phyloP scores from a whole-genome alignment of 768 basidiomycete species.

The Pulveroboletus ravenelii region DNA sequence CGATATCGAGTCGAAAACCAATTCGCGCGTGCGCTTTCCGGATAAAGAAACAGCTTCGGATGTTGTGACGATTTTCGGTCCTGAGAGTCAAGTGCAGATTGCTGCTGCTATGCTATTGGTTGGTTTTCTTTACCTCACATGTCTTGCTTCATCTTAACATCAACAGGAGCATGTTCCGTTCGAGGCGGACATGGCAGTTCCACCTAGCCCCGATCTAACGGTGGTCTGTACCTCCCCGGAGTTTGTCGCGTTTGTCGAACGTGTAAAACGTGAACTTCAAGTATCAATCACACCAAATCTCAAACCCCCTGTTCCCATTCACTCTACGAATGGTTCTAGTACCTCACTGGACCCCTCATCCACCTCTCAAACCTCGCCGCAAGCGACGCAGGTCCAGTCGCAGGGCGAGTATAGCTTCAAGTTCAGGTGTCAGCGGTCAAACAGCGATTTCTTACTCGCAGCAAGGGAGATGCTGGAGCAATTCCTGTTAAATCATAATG shows the following conservation, averaged over 20 bases:
- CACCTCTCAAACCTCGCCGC: slow-evolving; percentile 17
- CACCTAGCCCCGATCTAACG: slow-evolving; percentile 75
- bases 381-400: slow-evolving; percentile 16
- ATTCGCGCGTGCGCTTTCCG: slow-evolving; percentile 87
- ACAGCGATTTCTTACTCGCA: slow-evolving; percentile 87
- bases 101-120: slow-evolving; percentile 94
- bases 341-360: slow-evolving; percentile 47
- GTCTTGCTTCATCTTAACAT: slow-evolving; percentile 1
- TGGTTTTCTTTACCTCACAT: slow-evolving; percentile 23
- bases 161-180: slow-evolving; percentile 92
- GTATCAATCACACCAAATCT: slow-evolving; percentile 84
- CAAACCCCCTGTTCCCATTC: slow-evolving; percentile 38
- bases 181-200: slow-evolving; percentile 91
- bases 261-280: slow-evolving; percentile 90
- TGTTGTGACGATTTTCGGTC: slow-evolving; percentile 92
- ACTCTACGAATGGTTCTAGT: slow-evolving; percentile 43
- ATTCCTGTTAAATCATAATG: slow-evolving; percentile 78
- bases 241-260: slow-evolving; percentile 80
- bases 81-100: slow-evolving; percentile 95
- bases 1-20: slow-evolving; percentile 96
- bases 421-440: slow-evolving; percentile 92
- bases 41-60: slow-evolving; percentile 94
- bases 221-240: slow-evolving; percentile 74
- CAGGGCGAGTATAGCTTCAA: slow-evolving; percentile 82
- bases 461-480: slow-evolving; percentile 92